Evolutionary conservation across 805 yeast species (phyloP), one percentile per base, ranked within the genome.

Genomic region (Cyberlindnera veronae): DNA sequence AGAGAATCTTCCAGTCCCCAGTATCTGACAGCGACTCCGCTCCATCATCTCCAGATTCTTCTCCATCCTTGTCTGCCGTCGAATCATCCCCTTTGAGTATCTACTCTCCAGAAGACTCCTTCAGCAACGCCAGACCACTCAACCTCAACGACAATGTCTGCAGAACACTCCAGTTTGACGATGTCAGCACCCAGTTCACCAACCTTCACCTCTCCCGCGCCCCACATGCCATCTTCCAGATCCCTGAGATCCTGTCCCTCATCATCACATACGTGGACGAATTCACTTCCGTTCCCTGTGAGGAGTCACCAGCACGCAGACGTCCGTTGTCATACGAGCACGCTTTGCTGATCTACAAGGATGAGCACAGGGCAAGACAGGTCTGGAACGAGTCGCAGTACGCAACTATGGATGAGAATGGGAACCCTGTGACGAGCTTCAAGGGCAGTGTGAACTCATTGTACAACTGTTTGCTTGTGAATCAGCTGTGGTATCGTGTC

Each of bases 231-330:
- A 81, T 88, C 8, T 83, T 88, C 53, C 67, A 70, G 36, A 79
- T 83, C 26, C 95, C 96, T 0, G 96, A 88, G 59, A 81, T 88
- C 38, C 66, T 88, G 13, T 61, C 68, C 45, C 68, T 70, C 39
- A 84, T 88, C 11, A 54, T 88, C 20, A 63, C 67, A 19, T 77
- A 68, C 55, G 81, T 83, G n/a, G 88, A 83, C 41, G 60, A 64
- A 19, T 75, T 71, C 44, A 66, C 72, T 2, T 57, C 61, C 8
- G 66, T 79, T n/a, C 91, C 91, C 3, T 73, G 68, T 32, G 91
- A 85, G 53, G 58, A 61, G 13, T 58, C 77, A 0, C 83, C 85
- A 34, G 55, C 69, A 2, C 68, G 91, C 50, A 71, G 95, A 51
- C 75, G 74, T 45, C 95, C 95, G 7, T 63, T 81, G 53, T 79